Base-by-base conservation (phyloP, 1,139 yeast species). In the Arxiozyma slooffiae region DNA sequence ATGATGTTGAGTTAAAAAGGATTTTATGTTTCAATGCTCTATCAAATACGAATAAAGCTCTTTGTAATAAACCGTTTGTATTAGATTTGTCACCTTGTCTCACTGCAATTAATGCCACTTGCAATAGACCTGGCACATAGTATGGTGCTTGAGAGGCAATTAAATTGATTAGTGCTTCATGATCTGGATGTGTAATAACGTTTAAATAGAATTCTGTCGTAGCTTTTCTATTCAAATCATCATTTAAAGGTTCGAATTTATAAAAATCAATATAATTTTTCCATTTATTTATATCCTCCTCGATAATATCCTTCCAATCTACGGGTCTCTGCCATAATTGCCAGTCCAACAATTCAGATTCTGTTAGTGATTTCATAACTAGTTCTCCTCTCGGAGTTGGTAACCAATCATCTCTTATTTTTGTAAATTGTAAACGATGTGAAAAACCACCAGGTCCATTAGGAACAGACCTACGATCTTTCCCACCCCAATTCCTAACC, bases 401-500 rank as follows among this genome's bases (percentile, higher is more conserved):
- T 18, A 86, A 67, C 85, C 92, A 87, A 62, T 85, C 94, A 55
- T 85, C 90, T 63, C 84, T 78, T 42, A 88, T 80, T 59, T 82
- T 81, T 0, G 95, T 82, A 52, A 88, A 72, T 11, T 79, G 72
- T 48, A 86, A 68, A 57, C 83, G 83, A 55, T 89, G 74, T 4
- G 54, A 53, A 0, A 81, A 68, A 0, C 87, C 78, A 8, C 94
- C 94, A 0, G 95, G 90, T 2, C 67, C 67, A 51, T 64, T 63
- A 3, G 70, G 75, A 6, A 85, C 78, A 14, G 80, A 71, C 48
- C 84, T 69, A 52, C 82, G 79, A 61, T 86, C 95, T 57, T 80
- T 78, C 0, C 95, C 95, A 47, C 89, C 83, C 94, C 95, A 87
- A 21, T 88, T 88, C 57, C 86, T 74, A 1, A 85, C 80, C 26